These are phyloP conservation scores for Starmerella powellii DNA, from an alignment of 805 yeast species.

Conservation along the genomic window DNA sequence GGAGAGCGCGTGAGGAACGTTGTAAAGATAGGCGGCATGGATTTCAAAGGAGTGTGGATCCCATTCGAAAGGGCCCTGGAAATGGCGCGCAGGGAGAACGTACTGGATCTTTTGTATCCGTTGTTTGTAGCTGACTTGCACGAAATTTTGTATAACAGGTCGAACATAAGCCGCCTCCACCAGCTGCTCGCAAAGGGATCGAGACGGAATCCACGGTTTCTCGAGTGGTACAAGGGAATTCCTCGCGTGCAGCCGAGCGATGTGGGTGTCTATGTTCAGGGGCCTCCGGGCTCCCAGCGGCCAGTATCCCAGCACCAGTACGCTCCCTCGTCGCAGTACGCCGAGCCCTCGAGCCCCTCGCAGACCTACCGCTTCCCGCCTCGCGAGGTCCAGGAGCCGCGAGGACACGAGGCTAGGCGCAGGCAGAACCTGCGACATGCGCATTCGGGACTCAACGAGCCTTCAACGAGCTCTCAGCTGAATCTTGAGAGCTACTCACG, in stretches of 20 bases:
- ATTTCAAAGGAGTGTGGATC: slow-evolving; percentile 25
- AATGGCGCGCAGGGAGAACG: slow-evolving; percentile 17
- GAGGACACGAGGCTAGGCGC: too few species aligned
- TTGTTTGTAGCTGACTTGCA: slow-evolving; percentile 22
- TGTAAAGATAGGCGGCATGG: slow-evolving; percentile 22
- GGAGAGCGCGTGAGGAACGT: slow-evolving; percentile 22
- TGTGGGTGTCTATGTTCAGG: too few species aligned
- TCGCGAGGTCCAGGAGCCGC: too few species aligned
- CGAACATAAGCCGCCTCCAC: slow-evolving; percentile 27
- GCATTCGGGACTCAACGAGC: background rate
- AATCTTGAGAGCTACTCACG: background rate
- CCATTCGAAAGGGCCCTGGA: slow-evolving; percentile 24
- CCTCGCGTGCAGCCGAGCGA: slow-evolving; percentile 3
- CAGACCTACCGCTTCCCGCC: too few species aligned
- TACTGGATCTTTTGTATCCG: slow-evolving; percentile 20
- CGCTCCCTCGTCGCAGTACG: too few species aligned
- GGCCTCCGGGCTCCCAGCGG: too few species aligned
- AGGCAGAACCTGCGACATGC: background rate
- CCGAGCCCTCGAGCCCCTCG: too few species aligned
- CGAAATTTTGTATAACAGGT: slow-evolving; percentile 27
- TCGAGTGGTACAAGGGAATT: slow-evolving; percentile 18
- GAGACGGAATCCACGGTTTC: slow-evolving; percentile 20
- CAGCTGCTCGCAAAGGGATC: slow-evolving; percentile 29
- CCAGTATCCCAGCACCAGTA: too few species aligned
- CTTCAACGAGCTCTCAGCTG: too few species aligned